Conservation (phyloP, 1,284 basidiomycete species). For the Microbotryum lychnidis-dioicae region DNA sequence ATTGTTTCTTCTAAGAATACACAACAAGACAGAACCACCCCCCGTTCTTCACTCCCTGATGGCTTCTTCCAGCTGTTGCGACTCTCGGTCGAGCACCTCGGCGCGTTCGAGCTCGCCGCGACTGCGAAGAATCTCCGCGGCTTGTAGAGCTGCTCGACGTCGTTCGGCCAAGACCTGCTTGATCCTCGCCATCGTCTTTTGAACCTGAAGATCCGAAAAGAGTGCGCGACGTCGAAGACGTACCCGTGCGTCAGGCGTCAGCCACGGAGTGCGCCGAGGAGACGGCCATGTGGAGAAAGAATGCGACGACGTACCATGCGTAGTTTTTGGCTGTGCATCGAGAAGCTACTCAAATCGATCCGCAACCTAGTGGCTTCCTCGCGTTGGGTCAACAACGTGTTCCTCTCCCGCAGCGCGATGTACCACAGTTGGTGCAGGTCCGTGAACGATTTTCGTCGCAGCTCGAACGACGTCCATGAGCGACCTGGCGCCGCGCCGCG, state of each 20-base stretch:
- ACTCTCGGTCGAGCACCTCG: slow-evolving; percentile 4
- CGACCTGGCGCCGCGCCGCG: slow-evolving; percentile 53
- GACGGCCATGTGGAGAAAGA: neutral
- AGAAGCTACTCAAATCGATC: slow-evolving; percentile 34
- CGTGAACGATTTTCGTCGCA: slow-evolving; percentile 78
- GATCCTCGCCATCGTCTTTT: slow-evolving; percentile 94
- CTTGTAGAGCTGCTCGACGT: slow-evolving; percentile 63
- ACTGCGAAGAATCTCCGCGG: slow-evolving; percentile 46
- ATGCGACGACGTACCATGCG: slow-evolving; percentile 13
- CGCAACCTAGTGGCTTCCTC: slow-evolving; percentile 63
- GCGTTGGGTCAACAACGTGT: slow-evolving; percentile 76
- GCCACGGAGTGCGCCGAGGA: neutral
- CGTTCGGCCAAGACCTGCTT: slow-evolving; percentile 91
- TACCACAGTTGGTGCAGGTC: slow-evolving; percentile 93
- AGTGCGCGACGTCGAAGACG: neutral
- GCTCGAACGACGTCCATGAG: slow-evolving; percentile 72
- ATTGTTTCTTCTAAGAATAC: too few species aligned
- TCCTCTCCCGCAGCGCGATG: slow-evolving; percentile 73
- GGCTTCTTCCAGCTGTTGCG: slow-evolving; percentile 1
- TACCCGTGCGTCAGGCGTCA: too few species aligned
- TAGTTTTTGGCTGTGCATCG: slow-evolving; percentile 18
- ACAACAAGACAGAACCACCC: too few species aligned
- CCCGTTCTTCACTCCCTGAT: too few species aligned
- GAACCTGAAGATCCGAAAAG: slow-evolving; percentile 51
- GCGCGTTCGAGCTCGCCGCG: slow-evolving; percentile 13